phyloP scores from a whole-genome alignment of 2,329 filamentous ascomycete species.

The Cercospora canescens region DNA sequence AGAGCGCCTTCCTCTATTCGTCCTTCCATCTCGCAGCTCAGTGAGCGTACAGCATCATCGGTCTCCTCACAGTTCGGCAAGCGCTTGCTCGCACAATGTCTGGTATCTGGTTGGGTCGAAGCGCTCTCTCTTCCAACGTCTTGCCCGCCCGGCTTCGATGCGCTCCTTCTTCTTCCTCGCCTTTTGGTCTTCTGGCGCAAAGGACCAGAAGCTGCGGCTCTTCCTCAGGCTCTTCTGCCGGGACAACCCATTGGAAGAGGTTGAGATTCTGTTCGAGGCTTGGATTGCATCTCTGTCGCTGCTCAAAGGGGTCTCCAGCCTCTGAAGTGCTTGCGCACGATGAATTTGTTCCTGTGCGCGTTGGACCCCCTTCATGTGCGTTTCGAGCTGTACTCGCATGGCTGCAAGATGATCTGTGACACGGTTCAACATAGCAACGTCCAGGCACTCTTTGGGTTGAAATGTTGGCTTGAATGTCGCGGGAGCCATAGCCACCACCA shows the following conservation, averaged over 20 bases:
- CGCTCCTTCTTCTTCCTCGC: constrained; percentile 29
- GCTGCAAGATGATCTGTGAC: constrained; percentile 26
- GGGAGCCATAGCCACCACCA: neutral
- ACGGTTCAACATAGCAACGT: constrained; percentile 14
- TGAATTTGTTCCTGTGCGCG: constrained; percentile 25
- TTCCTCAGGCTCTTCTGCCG: constrained; percentile 13
- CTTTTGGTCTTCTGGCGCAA: constrained; percentile 28
- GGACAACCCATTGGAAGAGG: neutral
- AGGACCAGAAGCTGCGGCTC: constrained; percentile 29
- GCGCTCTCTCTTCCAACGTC: constrained; percentile 30
- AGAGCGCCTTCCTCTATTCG: neutral
- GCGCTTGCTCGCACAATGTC: constrained; percentile 30
- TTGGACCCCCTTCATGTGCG: constrained; percentile 37
- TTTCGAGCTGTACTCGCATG: constrained; percentile 36
- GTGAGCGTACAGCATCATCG: neutral
- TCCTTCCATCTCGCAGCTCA: neutral
- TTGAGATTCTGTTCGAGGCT: neutral
- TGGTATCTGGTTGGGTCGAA: constrained; percentile 32
- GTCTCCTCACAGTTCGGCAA: constrained; percentile 31
- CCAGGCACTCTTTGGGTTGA: constrained; percentile 6
- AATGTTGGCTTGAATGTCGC: neutral
- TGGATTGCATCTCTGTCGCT: neutral
- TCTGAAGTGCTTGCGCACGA: constrained; percentile 11
- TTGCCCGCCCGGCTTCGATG: constrained; percentile 31
- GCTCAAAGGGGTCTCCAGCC: constrained; percentile 2